Conservation (phyloP, 345 rosid genomes). For the Citrus sp. region DNA sequence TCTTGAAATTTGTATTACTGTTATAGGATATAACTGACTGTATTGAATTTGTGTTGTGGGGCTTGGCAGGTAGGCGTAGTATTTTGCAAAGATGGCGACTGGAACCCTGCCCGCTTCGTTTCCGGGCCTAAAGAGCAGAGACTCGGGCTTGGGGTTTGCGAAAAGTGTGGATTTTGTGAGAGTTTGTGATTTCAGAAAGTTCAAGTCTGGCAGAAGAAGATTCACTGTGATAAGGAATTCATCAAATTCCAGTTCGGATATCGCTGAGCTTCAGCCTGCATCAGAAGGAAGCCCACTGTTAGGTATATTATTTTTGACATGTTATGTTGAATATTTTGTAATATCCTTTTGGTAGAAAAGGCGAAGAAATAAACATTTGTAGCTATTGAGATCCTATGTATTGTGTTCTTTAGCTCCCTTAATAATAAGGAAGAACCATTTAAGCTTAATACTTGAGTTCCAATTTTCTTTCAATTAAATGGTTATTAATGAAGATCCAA, state of each 20-base stretch:
- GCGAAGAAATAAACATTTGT: not conserved
- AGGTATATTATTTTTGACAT: conserved; percentile 38
- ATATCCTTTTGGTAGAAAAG: not conserved
- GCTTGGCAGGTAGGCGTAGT: conserved; percentile 19
- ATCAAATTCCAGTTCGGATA: conserved; percentile 58
- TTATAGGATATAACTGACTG: not conserved
- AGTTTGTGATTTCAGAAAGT: conserved; percentile 53
- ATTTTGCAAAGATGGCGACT: conserved; percentile 56
- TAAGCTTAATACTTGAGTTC: not conserved
- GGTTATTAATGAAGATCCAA: not conserved
- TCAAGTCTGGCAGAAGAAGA: conserved; percentile 44
- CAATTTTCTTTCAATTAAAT: not conserved
- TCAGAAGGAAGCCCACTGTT: conserved; percentile 83
- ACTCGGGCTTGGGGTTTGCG: conserved; percentile 54
- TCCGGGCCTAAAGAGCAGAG: conserved; percentile 56
- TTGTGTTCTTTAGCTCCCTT: not conserved
- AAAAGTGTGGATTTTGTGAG: conserved; percentile 63
- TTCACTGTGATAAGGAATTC: conserved; percentile 58
- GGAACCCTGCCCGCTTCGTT: conserved; percentile 70
- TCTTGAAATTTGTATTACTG: not conserved
- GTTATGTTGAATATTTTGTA: not conserved
- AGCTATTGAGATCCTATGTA: not conserved
- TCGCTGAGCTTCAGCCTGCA: conserved; percentile 75
- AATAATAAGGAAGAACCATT: not conserved
- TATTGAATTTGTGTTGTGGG: not conserved